Evolutionary conservation across 768 basidiomycete species (phyloP).

Genomic region (Pleurotus djamor): DNA sequence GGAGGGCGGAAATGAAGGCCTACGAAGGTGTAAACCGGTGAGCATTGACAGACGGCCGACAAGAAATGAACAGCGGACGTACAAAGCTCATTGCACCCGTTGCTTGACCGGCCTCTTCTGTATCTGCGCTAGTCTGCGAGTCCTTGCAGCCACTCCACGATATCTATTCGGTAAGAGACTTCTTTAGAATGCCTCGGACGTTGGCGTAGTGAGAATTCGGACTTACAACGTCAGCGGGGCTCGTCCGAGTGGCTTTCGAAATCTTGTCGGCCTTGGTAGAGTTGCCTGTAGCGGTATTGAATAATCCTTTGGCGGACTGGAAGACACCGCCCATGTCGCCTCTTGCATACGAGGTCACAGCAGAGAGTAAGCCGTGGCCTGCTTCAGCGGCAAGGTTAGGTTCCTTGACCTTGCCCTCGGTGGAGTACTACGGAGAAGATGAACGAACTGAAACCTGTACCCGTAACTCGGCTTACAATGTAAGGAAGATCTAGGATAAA

Average conservation of each 20-base stretch:
- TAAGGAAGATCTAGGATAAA: conserved; percentile 60
- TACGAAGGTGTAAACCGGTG: conserved; percentile 13
- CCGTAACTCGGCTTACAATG: conserved; percentile 37
- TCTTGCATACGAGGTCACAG: conserved; percentile 70
- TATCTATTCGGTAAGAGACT: conserved; percentile 41
- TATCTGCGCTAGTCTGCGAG: conserved; percentile 80
- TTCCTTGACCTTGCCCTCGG: conserved; percentile 94
- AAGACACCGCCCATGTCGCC: conserved; percentile 83
- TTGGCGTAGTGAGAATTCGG: neutral
- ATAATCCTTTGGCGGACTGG: conserved; percentile 65
- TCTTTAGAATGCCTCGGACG: neutral
- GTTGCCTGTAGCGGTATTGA: conserved; percentile 72
- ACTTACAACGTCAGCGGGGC: conserved; percentile 84
- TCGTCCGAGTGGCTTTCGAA: conserved; percentile 64
- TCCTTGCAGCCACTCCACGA: conserved; percentile 86
- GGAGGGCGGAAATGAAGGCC: conserved; percentile 59
- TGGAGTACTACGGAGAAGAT: conserved; percentile 65
- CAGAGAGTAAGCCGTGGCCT: conserved; percentile 80
- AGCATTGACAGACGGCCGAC: too few species aligned
- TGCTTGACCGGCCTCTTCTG: conserved; percentile 59
- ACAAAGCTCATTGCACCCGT: conserved; percentile 84
- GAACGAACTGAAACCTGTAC: neutral
- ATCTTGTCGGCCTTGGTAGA: conserved; percentile 61
- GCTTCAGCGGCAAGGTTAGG: conserved; percentile 88
- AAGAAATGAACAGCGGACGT: too few species aligned